Percentiles rank a stretch among this genome's conserved stretches.
These are phyloP conservation scores for Mycosphaerella sp. DNA, from an alignment of 2,329 filamentous ascomycete genomes.

Conservation along the genomic window DNA sequence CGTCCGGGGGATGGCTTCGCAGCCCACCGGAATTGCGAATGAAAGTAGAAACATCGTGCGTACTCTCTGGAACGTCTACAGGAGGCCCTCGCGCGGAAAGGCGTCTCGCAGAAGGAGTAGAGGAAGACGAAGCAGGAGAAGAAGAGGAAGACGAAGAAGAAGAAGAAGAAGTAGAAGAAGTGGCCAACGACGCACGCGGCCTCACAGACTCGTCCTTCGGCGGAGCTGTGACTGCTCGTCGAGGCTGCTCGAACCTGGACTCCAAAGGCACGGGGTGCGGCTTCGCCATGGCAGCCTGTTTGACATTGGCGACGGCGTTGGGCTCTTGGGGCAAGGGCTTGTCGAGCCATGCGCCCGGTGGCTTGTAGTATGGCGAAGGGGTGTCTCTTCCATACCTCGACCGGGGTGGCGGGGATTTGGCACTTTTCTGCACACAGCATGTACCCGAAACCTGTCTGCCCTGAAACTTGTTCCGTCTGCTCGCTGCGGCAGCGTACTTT, in stretches of 20 bases:
- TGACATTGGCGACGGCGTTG: background rate
- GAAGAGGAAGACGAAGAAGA: too few species aligned
- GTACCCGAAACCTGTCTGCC: conserved; percentile 15
- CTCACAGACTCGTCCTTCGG: background rate
- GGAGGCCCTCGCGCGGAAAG: conserved; percentile 2
- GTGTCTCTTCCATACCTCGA: conserved; percentile 18
- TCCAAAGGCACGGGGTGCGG: conserved; percentile 23
- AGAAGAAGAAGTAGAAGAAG: too few species aligned
- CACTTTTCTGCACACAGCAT: background rate
- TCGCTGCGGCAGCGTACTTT: conserved; percentile 74
- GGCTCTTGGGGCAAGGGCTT: conserved; percentile 24
- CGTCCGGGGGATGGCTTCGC: conserved; percentile 25
- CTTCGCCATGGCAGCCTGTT: conserved; percentile 16
- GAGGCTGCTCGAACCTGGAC: conserved; percentile 23
- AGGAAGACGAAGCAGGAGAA: too few species aligned
- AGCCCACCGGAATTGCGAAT: conserved; percentile 22
- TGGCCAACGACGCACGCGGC: too few species aligned
- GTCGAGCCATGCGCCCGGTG: conserved; percentile 17
- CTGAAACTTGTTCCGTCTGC: conserved; percentile 54
- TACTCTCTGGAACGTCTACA: conserved; percentile 8
- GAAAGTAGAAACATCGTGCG: conserved; percentile 25
- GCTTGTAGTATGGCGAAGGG: conserved; percentile 4
- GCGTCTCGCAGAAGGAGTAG: background rate
- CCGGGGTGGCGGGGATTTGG: conserved; percentile 8
- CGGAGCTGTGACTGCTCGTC: conserved; percentile 16